A percentile compares a stretch with the other conserved stretches of the same genome.
phyloP scores from a whole-genome alignment of 345 rosid genomes.

The Moringa oleifera region DNA sequence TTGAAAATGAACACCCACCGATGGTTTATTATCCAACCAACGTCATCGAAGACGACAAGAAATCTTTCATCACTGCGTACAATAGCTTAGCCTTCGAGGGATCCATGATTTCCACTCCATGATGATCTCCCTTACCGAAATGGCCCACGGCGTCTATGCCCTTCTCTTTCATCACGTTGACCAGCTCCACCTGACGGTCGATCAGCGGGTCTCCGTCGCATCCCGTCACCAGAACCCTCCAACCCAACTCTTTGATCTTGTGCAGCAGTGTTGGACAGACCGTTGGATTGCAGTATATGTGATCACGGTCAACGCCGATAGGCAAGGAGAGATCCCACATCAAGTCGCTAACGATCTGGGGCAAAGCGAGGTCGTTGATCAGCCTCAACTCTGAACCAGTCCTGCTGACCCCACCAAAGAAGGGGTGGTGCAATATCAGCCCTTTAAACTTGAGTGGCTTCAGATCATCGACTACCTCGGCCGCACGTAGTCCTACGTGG shows the following conservation, averaged over 20 bases:
- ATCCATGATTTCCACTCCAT: constrained; percentile 27
- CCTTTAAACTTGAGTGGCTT: constrained; percentile 53
- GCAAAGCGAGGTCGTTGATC: constrained; percentile 20
- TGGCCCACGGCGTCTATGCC: constrained; percentile 30
- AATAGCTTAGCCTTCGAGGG: constrained; percentile 19
- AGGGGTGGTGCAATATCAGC: constrained; percentile 50
- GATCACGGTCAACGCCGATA: constrained; percentile 44
- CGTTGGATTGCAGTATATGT: constrained; percentile 51
- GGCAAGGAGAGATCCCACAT: constrained; percentile 60
- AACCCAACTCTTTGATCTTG: constrained; percentile 19
- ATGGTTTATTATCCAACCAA: too few species aligned
- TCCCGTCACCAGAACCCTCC: constrained; percentile 41
- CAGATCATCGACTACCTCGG: constrained; percentile 11
- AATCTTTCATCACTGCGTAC: constrained; percentile 12
- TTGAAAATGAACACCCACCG: too few species aligned
- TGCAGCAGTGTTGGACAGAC: constrained; percentile 26
- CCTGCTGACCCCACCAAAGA: constrained; percentile 51
- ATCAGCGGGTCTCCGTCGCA: constrained; percentile 42
- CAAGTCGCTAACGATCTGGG: constrained; percentile 27
- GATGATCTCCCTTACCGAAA: constrained; percentile 32
- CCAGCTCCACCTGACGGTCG: constrained; percentile 41
- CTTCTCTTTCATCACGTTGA: constrained; percentile 31
- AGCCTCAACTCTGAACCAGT: constrained; percentile 40
- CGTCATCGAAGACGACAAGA: constrained; percentile 13
- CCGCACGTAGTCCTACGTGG: constrained; percentile 39